A percentile compares a stretch with the other conserved stretches of the same genome.
These are phyloP conservation scores for Salix viminalis DNA, from an alignment of 345 rosid genomes.

Conservation along the genomic window DNA sequence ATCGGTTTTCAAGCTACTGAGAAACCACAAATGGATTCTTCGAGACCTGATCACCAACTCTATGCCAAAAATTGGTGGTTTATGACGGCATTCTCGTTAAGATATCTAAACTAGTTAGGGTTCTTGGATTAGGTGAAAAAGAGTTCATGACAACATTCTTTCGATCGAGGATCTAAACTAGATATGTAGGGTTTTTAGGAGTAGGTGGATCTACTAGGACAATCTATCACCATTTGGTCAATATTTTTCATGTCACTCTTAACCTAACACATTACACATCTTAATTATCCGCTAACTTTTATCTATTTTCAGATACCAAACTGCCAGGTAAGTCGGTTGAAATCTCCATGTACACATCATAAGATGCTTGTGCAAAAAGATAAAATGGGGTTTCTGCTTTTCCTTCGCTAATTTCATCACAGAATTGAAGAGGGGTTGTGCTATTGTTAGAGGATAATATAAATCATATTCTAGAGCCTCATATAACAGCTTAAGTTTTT, in stretches of 20 bases:
- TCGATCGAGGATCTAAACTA: neutral
- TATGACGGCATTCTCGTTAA: neutral
- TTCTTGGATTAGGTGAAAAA: neutral
- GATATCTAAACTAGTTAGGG: neutral
- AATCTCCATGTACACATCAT: neutral
- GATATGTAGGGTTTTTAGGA: neutral
- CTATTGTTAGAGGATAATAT: too few relatives aligned
- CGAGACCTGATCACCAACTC: neutral
- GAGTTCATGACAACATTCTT: neutral
- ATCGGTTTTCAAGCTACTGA: neutral
- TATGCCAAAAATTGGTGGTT: neutral
- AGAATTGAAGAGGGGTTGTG: neutral
- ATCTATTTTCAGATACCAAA: neutral
- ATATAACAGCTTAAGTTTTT: too few relatives aligned
- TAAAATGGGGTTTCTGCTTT: neutral
- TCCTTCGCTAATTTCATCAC: neutral
- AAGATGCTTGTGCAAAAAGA: too few relatives aligned
- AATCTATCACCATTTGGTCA: neutral
- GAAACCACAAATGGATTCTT: neutral
- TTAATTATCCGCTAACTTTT: neutral
- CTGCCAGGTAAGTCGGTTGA: neutral
- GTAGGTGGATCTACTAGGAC: neutral
- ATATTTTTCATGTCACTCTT: neutral
- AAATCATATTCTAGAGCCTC: fast-evolving
- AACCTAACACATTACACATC: neutral